phyloP scores from a whole-genome alignment of 345 rosid species.

The Mercurialis annua region DNA sequence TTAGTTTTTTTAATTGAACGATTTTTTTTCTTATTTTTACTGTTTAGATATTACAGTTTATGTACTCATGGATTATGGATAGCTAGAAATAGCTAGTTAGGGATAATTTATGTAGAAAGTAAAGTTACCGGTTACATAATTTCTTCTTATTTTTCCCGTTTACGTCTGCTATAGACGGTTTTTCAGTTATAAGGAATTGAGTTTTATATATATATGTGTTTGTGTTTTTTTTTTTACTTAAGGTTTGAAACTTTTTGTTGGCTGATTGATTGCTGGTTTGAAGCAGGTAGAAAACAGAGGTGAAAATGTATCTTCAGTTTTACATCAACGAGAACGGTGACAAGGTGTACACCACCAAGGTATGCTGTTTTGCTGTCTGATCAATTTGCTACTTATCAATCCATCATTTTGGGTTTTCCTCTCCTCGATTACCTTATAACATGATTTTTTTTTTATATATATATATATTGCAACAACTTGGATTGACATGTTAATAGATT shows the following conservation, averaged over 20 bases:
- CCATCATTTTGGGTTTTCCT: neutral
- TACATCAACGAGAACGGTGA: constrained; percentile 78
- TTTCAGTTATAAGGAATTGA: neutral
- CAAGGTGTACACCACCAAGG: constrained; percentile 83
- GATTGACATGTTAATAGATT: no score
- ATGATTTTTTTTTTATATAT: neutral
- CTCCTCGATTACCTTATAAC: neutral
- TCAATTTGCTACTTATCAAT: neutral
- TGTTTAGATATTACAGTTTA: no score
- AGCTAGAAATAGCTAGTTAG: no score
- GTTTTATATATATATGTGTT: neutral
- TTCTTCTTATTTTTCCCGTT: neutral
- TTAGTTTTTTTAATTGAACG: no score
- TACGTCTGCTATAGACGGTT: neutral
- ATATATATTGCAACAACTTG: neutral
- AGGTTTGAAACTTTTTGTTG: neutral
- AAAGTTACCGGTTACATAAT: neutral
- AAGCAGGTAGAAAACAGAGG: neutral
- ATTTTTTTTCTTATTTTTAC: no score
- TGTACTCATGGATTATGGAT: no score
- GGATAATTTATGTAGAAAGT: no score
- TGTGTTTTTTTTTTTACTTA: neutral
- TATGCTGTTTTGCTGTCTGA: constrained; percentile 16
- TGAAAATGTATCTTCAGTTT: constrained; percentile 65
- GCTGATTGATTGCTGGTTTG: neutral